A percentile compares a stretch with the other conserved stretches of the same genome.
These are phyloP conservation scores for Theileria orientalis DNA, from an alignment of 169 alveolate species.

Conservation along the genomic window DNA sequence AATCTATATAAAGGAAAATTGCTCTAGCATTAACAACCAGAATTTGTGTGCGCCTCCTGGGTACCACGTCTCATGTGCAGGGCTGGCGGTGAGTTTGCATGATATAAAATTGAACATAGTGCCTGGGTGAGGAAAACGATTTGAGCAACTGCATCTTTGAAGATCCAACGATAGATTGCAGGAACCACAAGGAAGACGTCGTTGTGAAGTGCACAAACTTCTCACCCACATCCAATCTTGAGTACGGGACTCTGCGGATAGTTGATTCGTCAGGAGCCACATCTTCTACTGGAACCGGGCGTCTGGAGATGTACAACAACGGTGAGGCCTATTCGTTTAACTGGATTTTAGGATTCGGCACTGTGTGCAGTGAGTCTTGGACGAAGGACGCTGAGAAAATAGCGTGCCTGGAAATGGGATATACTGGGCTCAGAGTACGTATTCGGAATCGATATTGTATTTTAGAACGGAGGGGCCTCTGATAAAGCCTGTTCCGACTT, in stretches of 20 bases:
- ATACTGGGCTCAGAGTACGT: conserved; percentile 44
- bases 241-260: conserved; percentile 76
- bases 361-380: conserved; percentile 84
- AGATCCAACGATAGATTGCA: conserved; percentile 79
- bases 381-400: conserved; percentile 75
- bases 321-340: conserved; percentile 61
- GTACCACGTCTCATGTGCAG: conserved; percentile 79
- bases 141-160: conserved; percentile 76
- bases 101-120: conserved; percentile 27
- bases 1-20: conserved; percentile 70
- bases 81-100: conserved; percentile 39
- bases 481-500: conserved; percentile 78
- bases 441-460: neutral
- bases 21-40: conserved; percentile 75
- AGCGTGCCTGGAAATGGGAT: conserved; percentile 85
- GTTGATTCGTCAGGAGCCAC: conserved; percentile 69
- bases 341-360: conserved; percentile 71
- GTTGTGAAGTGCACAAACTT: conserved; percentile 78
- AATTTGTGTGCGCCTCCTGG: conserved; percentile 80
- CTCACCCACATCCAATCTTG: conserved; percentile 61
- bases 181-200: conserved; percentile 79
- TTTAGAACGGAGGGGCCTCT: conserved; percentile 84
- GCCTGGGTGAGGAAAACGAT: conserved; percentile 77
- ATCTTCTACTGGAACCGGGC: conserved; percentile 75
- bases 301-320: conserved; percentile 70